phyloP scores from a whole-genome alignment of 2,329 filamentous ascomycete genomes.

The Claviceps arundinis region DNA sequence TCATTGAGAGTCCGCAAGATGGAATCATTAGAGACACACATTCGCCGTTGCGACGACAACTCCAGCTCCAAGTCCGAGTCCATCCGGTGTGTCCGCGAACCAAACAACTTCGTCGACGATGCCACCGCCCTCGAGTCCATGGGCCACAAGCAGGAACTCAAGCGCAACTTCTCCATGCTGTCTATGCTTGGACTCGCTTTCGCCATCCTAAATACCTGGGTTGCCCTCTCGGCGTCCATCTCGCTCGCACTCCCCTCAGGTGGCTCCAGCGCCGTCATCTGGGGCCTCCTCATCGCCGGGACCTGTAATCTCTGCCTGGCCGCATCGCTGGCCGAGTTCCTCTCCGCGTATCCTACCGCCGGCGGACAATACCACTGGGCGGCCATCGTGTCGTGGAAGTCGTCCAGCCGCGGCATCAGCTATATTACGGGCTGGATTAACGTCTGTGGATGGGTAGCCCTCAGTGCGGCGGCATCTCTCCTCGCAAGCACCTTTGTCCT shows the following conservation, averaged over 20 bases:
- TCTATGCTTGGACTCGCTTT: constrained; percentile 35
- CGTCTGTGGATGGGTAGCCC: constrained; percentile 56
- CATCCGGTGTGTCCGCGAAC: neutral
- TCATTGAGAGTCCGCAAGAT: neutral
- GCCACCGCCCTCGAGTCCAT: constrained; percentile 27
- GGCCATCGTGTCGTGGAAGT: constrained; percentile 46
- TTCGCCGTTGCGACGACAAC: neutral
- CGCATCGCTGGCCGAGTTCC: constrained; percentile 56
- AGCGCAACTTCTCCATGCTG: constrained; percentile 35
- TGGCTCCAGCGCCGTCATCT: constrained; percentile 57
- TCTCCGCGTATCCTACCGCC: constrained; percentile 48
- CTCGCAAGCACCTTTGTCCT: constrained; percentile 54
- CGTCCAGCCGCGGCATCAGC: constrained; percentile 47
- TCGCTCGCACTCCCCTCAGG: constrained; percentile 51
- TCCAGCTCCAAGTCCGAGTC: neutral
- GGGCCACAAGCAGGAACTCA: constrained; percentile 35
- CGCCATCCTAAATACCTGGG: constrained; percentile 37
- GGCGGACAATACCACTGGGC: constrained; percentile 63
- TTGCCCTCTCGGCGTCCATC: constrained; percentile 33
- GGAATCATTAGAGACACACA: neutral
- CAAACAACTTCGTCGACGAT: constrained; percentile 13
- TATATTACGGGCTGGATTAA: constrained; percentile 66
- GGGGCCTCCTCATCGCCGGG: constrained; percentile 50
- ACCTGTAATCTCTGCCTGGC: constrained; percentile 59
- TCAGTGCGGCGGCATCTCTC: constrained; percentile 55